Conservation (phyloP, 805 yeast species). For the Ogataea degrootiae region DNA sequence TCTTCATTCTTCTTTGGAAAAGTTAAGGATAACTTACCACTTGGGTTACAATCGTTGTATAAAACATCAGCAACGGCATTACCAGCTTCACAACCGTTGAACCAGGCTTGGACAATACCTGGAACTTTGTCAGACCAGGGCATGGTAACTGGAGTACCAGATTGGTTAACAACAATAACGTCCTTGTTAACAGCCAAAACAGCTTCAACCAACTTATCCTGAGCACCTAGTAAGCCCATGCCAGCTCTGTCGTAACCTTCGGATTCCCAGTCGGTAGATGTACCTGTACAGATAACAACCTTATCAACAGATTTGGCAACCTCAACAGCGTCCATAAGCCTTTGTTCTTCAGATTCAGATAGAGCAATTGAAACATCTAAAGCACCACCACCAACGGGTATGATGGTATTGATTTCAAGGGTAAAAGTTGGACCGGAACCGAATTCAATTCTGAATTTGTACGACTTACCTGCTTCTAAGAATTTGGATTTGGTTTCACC, state of each 20-base stretch:
- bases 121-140: slow-evolving; percentile 45
- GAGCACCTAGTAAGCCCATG: slow-evolving; percentile 47
- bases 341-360: slow-evolving; percentile 27
- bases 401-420: slow-evolving; percentile 13
- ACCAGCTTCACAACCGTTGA: slow-evolving; percentile 55
- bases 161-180: slow-evolving; percentile 49
- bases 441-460: slow-evolving; percentile 36
- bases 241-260: slow-evolving; percentile 53
- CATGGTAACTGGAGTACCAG: slow-evolving; percentile 58
- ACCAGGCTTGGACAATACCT: slow-evolving; percentile 49
- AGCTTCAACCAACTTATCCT: slow-evolving; percentile 40
- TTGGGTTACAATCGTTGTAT: slow-evolving; percentile 57
- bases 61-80: slow-evolving; percentile 56
- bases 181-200: slow-evolving; percentile 45
- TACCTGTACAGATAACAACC: slow-evolving; percentile 48
- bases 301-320: slow-evolving; percentile 49
- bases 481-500: slow-evolving; percentile 16
- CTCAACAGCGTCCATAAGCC: slow-evolving; percentile 39
- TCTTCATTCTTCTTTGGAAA: slow-evolving; percentile 50
- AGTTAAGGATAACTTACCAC: slow-evolving; percentile 53
- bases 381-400: slow-evolving; percentile 32
- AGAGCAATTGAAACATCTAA: slow-evolving; percentile 9
- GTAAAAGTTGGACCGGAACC: slow-evolving; percentile 37
- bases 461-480: slow-evolving; percentile 31
- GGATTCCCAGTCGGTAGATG: slow-evolving; percentile 52